phyloP scores from a whole-genome alignment of 2,329 filamentous ascomycete species.

The Verticillium zaregamsianum region DNA sequence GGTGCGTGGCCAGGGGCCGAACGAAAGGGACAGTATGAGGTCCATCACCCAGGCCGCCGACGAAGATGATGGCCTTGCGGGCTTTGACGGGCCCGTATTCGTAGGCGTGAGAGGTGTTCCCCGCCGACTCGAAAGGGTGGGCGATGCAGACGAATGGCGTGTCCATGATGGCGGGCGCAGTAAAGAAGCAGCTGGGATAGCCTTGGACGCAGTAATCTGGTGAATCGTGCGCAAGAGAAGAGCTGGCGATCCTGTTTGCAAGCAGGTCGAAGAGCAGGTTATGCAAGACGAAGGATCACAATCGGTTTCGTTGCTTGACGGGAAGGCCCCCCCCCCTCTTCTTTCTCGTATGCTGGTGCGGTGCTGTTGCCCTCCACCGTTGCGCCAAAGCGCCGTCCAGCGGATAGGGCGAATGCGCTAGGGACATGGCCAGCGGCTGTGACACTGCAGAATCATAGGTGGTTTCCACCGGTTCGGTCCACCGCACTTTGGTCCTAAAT shows the following conservation, averaged over 20 bases:
- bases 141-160: constrained; percentile 21
- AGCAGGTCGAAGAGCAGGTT: not conserved
- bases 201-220: not conserved
- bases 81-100: constrained; percentile 36
- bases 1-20: constrained; percentile 37
- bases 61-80: constrained; percentile 61
- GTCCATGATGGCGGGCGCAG: constrained; percentile 10
- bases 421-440: not conserved
- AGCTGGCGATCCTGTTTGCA: too few relatives aligned
- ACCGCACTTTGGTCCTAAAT: not conserved
- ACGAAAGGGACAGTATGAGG: constrained; percentile 61
- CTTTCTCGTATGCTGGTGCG: not conserved
- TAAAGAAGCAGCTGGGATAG: not conserved
- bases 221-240: not conserved
- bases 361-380: not conserved
- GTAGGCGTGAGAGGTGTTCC: constrained; percentile 38
- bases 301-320: not conserved
- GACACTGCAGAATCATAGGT: not conserved
- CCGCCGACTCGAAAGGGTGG: constrained; percentile 40
- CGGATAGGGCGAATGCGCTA: not conserved
- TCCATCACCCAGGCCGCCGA: constrained; percentile 68
- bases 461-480: not conserved
- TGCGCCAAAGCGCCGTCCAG: not conserved
- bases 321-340: not conserved
- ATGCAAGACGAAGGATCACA: not conserved